These are phyloP conservation scores for Gypsophila paniculata DNA, from an alignment of 179 eudicot genomes.

Conservation along the genomic window DNA sequence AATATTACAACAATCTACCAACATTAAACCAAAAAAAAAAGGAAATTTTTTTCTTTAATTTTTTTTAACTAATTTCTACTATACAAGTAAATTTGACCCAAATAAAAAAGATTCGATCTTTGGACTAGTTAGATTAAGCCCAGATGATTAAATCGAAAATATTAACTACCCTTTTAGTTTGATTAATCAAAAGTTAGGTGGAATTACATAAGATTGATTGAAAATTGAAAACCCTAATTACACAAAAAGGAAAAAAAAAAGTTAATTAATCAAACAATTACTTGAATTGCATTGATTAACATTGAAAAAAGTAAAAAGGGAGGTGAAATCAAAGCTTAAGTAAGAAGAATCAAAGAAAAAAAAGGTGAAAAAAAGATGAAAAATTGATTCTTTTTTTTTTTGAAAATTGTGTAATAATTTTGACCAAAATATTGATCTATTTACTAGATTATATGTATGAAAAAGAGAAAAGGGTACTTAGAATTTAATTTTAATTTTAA, in stretches of 20 bases:
- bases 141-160: constrained; percentile 12
- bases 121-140: constrained; percentile 16
- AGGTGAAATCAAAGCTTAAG: neutral
- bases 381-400: constrained; percentile 19
- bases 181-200: constrained; percentile 26
- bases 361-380: neutral
- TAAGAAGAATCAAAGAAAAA: neutral
- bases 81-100: constrained; percentile 12
- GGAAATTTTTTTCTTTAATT: no score
- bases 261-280: neutral
- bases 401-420: constrained; percentile 12
- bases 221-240: constrained; percentile 24
- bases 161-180: constrained; percentile 21
- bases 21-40: constrained; percentile 12
- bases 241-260: constrained; percentile 21
- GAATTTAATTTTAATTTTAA: neutral
- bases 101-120: constrained; percentile 1
- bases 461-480: neutral
- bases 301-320: constrained; percentile 1
- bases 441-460: neutral
- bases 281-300: constrained; percentile 23
- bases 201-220: constrained; percentile 4
- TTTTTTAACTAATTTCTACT: constrained; percentile 15
- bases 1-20: neutral
- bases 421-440: constrained; percentile 24